A percentile compares a stretch with the other conserved stretches of the same genome.
Conservation (phyloP, 2,329 filamentous ascomycete genomes). For the Aureobasidium sp. region DNA sequence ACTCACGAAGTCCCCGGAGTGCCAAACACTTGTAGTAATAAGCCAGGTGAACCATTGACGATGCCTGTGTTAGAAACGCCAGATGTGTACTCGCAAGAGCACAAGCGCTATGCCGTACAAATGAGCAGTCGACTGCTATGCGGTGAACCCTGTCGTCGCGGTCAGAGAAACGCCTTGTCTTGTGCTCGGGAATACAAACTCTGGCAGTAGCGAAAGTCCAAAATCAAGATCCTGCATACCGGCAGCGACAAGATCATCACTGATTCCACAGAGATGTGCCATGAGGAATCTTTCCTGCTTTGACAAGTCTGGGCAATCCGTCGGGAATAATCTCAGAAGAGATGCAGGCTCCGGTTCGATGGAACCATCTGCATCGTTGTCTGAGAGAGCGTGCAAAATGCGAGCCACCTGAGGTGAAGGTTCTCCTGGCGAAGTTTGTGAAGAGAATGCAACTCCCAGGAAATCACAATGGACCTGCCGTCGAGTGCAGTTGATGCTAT, state of each 20-base stretch:
- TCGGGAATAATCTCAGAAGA: background rate
- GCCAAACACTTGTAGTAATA: conserved; percentile 8
- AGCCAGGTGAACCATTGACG: background rate
- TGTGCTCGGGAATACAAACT: background rate
- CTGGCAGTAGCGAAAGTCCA: background rate
- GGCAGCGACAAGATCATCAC: background rate
- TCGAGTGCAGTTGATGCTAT: conserved; percentile 6
- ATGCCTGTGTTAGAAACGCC: background rate
- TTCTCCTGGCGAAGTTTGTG: background rate
- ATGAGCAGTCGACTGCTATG: background rate
- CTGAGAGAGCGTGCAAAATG: background rate
- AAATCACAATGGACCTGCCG: conserved; percentile 7
- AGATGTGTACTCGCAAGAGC: conserved; percentile 7
- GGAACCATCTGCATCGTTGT: background rate
- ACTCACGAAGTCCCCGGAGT: conserved; percentile 7
- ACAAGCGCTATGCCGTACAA: conserved; percentile 10
- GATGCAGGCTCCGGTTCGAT: background rate
- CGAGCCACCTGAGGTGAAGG: background rate
- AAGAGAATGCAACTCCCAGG: background rate
- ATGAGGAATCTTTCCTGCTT: conserved; percentile 7
- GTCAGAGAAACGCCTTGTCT: background rate
- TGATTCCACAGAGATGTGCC: background rate
- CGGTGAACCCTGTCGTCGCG: background rate
- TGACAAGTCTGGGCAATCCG: background rate
- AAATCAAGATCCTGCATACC: background rate